Conservation (phyloP, 1,284 basidiomycete genomes). For the Porodaedalea pini region DNA sequence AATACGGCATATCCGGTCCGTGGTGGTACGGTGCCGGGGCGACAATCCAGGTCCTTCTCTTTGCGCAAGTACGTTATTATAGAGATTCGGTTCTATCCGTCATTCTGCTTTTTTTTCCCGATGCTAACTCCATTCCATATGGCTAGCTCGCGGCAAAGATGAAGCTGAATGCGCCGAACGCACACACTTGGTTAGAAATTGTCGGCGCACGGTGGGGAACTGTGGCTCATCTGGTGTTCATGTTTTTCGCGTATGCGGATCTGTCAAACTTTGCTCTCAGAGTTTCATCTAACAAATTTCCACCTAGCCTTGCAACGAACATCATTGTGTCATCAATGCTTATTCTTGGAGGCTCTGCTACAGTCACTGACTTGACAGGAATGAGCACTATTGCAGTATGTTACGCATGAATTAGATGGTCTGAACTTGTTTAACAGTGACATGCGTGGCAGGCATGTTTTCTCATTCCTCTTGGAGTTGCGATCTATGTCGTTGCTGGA, state of each 20-base stretch:
- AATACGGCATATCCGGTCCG: slow-evolving; percentile 71
- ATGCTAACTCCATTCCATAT: background rate
- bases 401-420: slow-evolving; percentile 32
- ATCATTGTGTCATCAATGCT: slow-evolving; percentile 60
- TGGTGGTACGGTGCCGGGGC: slow-evolving; percentile 66
- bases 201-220: slow-evolving; percentile 56
- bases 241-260: slow-evolving; percentile 52
- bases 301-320: slow-evolving; percentile 52
- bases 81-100: background rate
- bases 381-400: slow-evolving; percentile 53
- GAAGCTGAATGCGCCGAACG: slow-evolving; percentile 59
- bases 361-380: slow-evolving; percentile 53
- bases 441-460: slow-evolving; percentile 48
- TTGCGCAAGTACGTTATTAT: slow-evolving; percentile 45
- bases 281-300: slow-evolving; percentile 23
- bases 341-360: slow-evolving; percentile 59
- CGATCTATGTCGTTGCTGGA: slow-evolving; percentile 53
- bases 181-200: slow-evolving; percentile 64
- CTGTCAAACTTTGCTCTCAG: background rate
- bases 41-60: slow-evolving; percentile 43
- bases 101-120: slow-evolving; percentile 18
- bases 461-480: slow-evolving; percentile 55
- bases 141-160: slow-evolving; percentile 47
- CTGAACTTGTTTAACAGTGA: background rate
- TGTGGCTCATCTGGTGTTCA: slow-evolving; percentile 55